Conservation (phyloP, 805 yeast genomes). For the Clavispora carvajalis region DNA sequence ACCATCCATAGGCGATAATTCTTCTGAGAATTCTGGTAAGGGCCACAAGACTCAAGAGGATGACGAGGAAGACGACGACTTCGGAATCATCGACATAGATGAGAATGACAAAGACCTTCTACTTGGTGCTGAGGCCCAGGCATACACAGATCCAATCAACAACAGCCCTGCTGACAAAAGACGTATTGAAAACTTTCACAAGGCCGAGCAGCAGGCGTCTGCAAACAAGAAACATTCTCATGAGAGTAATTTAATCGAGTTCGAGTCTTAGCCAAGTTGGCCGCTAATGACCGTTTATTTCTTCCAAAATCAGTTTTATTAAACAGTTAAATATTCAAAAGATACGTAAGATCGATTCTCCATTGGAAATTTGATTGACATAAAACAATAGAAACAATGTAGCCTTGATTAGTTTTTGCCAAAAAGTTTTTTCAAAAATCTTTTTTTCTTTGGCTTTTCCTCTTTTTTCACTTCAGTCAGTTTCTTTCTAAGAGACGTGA, state of each 20-base stretch:
- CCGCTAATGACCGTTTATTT: background rate
- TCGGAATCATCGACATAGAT: slow-evolving; percentile 34
- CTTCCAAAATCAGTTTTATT: slow-evolving; percentile 1
- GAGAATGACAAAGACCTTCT: slow-evolving; percentile 44
- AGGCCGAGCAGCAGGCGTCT: slow-evolving; percentile 14
- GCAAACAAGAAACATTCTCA: slow-evolving; percentile 6
- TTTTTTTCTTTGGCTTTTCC: slow-evolving; percentile 26
- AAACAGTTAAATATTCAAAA: background rate
- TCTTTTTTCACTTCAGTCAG: slow-evolving; percentile 3
- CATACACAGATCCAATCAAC: slow-evolving; percentile 22
- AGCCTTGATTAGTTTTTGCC: slow-evolving; percentile 18
- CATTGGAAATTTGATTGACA: background rate
- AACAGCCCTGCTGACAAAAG: slow-evolving; percentile 8
- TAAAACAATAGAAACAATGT: background rate
- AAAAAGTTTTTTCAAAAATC: slow-evolving; percentile 35
- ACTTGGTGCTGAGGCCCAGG: slow-evolving; percentile 47
- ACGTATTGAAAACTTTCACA: slow-evolving; percentile 22
- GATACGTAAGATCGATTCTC: background rate
- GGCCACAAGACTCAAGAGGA: slow-evolving; percentile 13
- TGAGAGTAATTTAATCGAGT: slow-evolving; percentile 37
- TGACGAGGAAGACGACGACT: slow-evolving; percentile 46
- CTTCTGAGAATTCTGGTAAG: slow-evolving; percentile 14
- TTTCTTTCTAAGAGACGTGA: background rate
- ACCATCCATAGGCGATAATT: slow-evolving; percentile 13
- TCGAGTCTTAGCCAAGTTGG: slow-evolving; percentile 28